Base-by-base conservation (phyloP, 108 stramenopile species). In the Cylindrotheca closterium region DNA sequence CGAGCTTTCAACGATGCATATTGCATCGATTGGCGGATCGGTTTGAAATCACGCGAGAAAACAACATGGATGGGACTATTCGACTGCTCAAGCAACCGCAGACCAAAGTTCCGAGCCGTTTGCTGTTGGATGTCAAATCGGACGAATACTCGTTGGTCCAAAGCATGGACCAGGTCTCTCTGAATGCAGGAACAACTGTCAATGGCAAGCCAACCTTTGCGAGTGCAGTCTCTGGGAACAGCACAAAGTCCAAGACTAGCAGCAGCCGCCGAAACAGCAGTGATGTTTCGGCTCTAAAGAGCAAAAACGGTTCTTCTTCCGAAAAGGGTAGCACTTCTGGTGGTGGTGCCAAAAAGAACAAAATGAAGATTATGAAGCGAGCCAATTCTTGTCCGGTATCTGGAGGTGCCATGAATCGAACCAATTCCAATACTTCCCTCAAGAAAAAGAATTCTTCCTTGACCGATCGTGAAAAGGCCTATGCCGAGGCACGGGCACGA, bases 21-120 rank as follows among this genome's bases (percentile, higher is more conserved):
- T 51, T 93, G 42, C 94, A 97, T 75, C 93, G 96, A 24, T 75
- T 97, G 47, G 89, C 90, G 23, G 92, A 93, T 75, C 82, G 96
- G 7, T 97, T 97, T 63, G 50, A 66, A 42, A 89, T 97, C 63
- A 47, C 77, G 25, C 73, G 94, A 28, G 89, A 91, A 58, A 70
- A 80, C 7, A 45, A 29, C 5, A 34, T 32, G 5, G 69, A 64
- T 59, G 65, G 64, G 26, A 52, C 48, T 32, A 84, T 79, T 58
- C 78, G 75, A 24, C 31, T 75, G 0, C 22, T 37, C 30, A 77
- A 68, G 61, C 52, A 54, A 2, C 61, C 75, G 2, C 58, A 77
- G n/a, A 47, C 72, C 12, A 45, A 29, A 45, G 56, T 67, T 30
- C 79, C 79, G 1, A n/a, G 47, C 3, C 65, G 37, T 15, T 67